Conservation (phyloP, 441 rosid genomes). For the Mallotus repandus region DNA sequence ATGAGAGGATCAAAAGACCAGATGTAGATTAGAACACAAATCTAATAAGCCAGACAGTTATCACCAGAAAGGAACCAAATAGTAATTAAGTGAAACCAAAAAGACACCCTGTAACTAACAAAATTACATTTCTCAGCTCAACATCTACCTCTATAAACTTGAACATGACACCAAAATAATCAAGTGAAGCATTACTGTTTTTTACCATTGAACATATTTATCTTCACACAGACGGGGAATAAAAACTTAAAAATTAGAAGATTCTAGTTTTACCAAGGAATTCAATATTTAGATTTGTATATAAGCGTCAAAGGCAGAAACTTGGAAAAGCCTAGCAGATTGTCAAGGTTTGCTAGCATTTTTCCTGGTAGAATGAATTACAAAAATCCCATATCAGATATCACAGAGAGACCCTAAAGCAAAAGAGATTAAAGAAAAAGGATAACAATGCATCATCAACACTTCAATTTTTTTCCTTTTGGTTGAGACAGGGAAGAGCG, state of each 20-base stretch:
- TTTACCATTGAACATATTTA: background rate
- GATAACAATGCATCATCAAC: background rate
- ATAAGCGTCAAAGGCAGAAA: background rate
- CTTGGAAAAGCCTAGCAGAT: background rate
- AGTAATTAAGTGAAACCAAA: background rate
- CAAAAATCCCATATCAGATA: background rate
- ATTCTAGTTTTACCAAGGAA: background rate
- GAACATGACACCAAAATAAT: constrained; percentile 2
- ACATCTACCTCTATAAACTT: background rate
- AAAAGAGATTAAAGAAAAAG: background rate
- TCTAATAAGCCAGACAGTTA: background rate
- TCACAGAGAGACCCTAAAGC: background rate
- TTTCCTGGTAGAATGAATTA: background rate
- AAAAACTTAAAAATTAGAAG: background rate
- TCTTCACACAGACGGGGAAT: background rate
- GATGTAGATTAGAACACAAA: background rate
- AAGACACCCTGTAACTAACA: background rate
- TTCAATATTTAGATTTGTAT: background rate
- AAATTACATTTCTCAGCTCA: constrained; percentile 9
- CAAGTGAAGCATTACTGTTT: background rate
- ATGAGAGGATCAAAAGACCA: constrained; percentile 1
- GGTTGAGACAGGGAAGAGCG: background rate
- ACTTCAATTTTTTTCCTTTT: background rate
- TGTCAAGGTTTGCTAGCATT: background rate
- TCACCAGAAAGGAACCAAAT: background rate